Percentiles rank a stretch among this genome's conserved stretches.
Conservation (phyloP, 2,329 filamentous ascomycete species). For the Xylariaceae sp. region DNA sequence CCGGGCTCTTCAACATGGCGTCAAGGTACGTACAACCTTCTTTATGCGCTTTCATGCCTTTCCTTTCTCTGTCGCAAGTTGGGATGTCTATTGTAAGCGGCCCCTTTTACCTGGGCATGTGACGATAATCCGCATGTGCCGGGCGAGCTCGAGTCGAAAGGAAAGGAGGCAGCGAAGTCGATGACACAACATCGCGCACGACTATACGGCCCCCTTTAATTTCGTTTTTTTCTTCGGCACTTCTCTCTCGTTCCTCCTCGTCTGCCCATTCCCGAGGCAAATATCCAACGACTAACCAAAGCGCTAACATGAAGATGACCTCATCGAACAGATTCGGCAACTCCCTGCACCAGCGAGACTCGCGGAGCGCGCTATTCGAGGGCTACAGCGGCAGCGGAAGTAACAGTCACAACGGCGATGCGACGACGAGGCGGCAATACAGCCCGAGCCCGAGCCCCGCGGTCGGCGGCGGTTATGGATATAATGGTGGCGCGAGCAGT, state of each 20-base stretch:
- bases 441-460: conserved; percentile 43
- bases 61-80: neutral
- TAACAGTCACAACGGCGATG: too few species aligned
- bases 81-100: neutral
- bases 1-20: conserved; percentile 21
- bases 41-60: neutral
- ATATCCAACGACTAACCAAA: neutral
- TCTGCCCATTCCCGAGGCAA: conserved; percentile 5
- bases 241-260: neutral
- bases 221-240: neutral
- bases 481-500: conserved; percentile 31
- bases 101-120: neutral
- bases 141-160: neutral
- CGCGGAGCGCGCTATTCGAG: conserved; percentile 70
- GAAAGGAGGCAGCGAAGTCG: neutral
- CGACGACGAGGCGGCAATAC: conserved; percentile 38
- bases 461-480: conserved; percentile 46
- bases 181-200: neutral
- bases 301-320: conserved; percentile 1
- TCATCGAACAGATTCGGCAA: conserved; percentile 55
- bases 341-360: conserved; percentile 70
- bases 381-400: too few species aligned
- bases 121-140: neutral
- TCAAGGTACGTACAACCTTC: conserved; percentile 34
- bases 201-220: neutral